Conservation (phyloP, 2,329 filamentous ascomycete species). For the Epichloe gansuensis region DNA sequence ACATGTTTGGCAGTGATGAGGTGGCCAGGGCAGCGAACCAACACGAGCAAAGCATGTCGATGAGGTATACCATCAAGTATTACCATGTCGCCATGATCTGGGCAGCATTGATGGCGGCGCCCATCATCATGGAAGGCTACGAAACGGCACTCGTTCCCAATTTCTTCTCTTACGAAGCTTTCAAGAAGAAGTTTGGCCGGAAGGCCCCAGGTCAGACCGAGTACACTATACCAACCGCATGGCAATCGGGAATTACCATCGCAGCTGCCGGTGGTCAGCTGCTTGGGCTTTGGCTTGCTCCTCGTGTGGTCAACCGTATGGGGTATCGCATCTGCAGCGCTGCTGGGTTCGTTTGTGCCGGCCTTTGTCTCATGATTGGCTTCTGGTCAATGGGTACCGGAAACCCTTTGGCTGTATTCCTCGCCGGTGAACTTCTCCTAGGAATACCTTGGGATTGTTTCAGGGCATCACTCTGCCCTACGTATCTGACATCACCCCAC, state of each 20-base stretch:
- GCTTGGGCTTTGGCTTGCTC: constrained; percentile 9
- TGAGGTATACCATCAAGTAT: constrained; percentile 8
- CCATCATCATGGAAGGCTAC: constrained; percentile 26
- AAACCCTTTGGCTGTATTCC: neutral
- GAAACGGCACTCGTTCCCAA: constrained; percentile 14
- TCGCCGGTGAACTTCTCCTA: neutral
- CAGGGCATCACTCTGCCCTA: constrained; percentile 2
- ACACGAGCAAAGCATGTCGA: constrained; percentile 9
- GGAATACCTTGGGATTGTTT: neutral
- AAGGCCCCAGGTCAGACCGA: neutral
- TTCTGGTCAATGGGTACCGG: neutral
- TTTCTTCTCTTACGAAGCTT: constrained; percentile 9
- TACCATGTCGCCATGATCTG: constrained; percentile 8
- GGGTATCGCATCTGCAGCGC: constrained; percentile 16
- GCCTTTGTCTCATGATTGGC: constrained; percentile 18
- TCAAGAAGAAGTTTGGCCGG: constrained; percentile 5
- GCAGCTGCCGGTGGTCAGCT: constrained; percentile 8
- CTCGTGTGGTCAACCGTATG: constrained; percentile 4
- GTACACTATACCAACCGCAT: constrained; percentile 1
- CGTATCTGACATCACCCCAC: neutral
- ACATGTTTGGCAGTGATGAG: constrained; percentile 8
- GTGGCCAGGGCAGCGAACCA: constrained; percentile 6
- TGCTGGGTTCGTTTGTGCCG: constrained; percentile 23
- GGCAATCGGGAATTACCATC: constrained; percentile 10
- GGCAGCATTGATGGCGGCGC: constrained; percentile 12